Conservation (phyloP, 306 rosid species). For the Quercus mongolica region DNA sequence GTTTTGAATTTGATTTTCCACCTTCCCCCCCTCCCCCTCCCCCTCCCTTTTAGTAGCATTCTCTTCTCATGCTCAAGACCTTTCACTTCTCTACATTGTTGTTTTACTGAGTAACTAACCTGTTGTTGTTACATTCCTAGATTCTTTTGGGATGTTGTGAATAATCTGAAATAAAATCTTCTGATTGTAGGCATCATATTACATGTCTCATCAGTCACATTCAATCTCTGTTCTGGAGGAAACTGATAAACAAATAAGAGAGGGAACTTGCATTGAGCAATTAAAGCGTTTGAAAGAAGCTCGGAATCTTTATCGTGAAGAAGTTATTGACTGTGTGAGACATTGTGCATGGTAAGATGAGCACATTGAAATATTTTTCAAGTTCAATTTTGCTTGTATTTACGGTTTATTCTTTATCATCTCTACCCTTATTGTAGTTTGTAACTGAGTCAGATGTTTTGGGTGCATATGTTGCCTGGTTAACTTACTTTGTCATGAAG, state of each 20-base stretch:
- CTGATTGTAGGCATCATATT: conserved; percentile 72
- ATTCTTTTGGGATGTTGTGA: neutral
- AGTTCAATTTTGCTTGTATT: conserved; percentile 1
- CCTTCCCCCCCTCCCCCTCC: neutral
- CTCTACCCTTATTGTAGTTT: neutral
- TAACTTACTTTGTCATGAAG: neutral
- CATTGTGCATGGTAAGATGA: conserved; percentile 67
- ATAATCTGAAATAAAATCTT: conserved; percentile 13
- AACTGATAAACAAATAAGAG: conserved; percentile 87
- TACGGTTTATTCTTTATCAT: neutral
- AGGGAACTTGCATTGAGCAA: conserved; percentile 52
- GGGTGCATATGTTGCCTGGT: neutral
- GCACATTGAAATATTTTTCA: conserved; percentile 12
- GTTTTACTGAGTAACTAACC: neutral
- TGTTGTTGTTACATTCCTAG: conserved; percentile 4
- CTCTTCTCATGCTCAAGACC: neutral
- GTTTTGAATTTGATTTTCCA: neutral
- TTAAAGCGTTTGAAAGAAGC: conserved; percentile 80
- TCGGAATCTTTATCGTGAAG: conserved; percentile 73
- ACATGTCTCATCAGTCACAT: conserved; percentile 74
- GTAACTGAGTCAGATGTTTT: neutral
- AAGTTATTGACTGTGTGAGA: conserved; percentile 64
- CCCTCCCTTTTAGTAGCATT: neutral
- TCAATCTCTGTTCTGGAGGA: conserved; percentile 67
- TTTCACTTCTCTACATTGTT: neutral